Base-by-base conservation (phyloP, 768 basidiomycete species). In the Suillus placidus region DNA sequence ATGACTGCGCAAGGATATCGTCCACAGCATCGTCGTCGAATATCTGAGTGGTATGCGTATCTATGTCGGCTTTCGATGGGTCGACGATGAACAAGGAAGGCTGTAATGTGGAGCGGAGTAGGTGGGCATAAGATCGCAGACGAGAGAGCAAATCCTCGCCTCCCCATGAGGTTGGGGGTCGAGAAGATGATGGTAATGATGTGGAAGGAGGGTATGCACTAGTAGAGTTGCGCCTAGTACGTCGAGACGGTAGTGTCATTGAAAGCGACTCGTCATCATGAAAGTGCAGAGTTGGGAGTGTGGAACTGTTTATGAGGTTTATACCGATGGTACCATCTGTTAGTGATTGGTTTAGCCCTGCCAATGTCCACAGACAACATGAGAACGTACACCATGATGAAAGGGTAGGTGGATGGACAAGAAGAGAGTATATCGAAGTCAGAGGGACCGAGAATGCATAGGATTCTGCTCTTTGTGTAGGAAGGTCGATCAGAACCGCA, bases 201-300 rank as follows among this genome's bases (percentile, higher is more conserved):
- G 84, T 83, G 1, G 89, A 85, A 60, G 91, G 83, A 16, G 84
- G 90, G 70, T 92, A 93, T 14, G 87, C 80, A 23, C 81, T 85
- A 4, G 82, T 77, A 61, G 79, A 79, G 64, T 72, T 76, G 38
- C 69, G 76, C 60, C 69, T 74, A 61, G 68, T 75, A 71, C 71
- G 83, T 71, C 65, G 87, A 68, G 73, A 73, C 13, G 76, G 72
- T 61, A 87, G 76, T 3, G 85, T 85, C 74, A 88, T 87, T 5
- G 95, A 95, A 38, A 86, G 86, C 0, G 95, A 96, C 76, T 98
- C 96, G 71, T 99, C 96, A 73, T 99, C 97, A 76, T 99, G 97
- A 77, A 99, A 99, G 77, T 95, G 88, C 3, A 99, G 85, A 0
- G 92, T 94, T 0, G 95, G 94, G 0, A 97, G 83, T 1, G 95